A percentile compares a stretch with the other conserved stretches of the same genome.
Evolutionary conservation across 2,329 filamentous ascomycete genomes (phyloP).

Genomic region (Fusarium dlaminii): DNA sequence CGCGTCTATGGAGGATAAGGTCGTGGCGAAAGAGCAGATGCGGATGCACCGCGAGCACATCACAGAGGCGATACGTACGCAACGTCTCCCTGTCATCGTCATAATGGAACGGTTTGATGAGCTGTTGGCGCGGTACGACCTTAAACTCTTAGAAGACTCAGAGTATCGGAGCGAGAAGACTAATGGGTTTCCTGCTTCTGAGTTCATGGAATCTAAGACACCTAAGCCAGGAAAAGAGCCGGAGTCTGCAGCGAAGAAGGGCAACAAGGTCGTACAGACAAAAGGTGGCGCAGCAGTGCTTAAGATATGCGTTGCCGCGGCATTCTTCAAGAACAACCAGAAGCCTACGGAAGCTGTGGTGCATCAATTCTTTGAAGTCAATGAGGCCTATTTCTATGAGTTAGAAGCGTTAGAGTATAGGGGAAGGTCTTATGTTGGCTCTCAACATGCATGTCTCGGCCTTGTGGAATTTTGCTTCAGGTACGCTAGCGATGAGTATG

Average conservation of each 20-base stretch:
- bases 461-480: neutral
- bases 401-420: neutral
- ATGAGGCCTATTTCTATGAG: neutral
- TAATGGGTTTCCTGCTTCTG: neutral
- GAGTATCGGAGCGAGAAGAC: neutral
- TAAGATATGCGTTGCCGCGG: neutral
- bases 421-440: neutral
- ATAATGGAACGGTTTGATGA: neutral
- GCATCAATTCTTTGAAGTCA: neutral
- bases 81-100: neutral
- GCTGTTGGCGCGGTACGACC: neutral
- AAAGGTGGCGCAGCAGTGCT: neutral
- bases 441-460: neutral
- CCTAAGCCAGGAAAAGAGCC: rapidly evolving
- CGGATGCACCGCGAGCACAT: neutral
- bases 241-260: neutral
- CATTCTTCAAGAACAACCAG: neutral
- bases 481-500: neutral
- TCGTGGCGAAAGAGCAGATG: neutral
- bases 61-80: neutral
- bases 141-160: neutral
- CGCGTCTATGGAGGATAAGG: neutral
- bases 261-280: neutral
- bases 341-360: neutral
- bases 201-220: rapidly evolving